Evolutionary conservation across 257 asterid species (phyloP).

Genomic region (Penstemon newberryi): DNA sequence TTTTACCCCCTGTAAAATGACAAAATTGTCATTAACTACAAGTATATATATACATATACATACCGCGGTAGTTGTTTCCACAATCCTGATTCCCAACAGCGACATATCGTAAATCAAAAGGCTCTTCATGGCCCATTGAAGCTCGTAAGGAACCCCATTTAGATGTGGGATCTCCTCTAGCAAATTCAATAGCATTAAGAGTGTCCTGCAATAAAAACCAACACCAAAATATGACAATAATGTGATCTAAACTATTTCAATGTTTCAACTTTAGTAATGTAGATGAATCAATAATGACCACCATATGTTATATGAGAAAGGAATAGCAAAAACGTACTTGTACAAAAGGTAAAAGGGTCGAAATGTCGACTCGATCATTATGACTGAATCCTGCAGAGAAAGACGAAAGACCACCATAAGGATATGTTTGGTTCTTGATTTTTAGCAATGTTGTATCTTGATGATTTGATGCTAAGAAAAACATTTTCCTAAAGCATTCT

Average conservation of each 20-base stretch:
- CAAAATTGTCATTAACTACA: too few species aligned
- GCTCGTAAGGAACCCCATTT: slow-evolving; percentile 87
- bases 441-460: too few species aligned
- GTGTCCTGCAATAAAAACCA: slow-evolving; percentile 50
- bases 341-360: slow-evolving; percentile 63
- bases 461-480: too few species aligned
- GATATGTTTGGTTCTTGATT: too few species aligned
- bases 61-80: slow-evolving; percentile 76
- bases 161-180: slow-evolving; percentile 64
- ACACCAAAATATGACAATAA: not conserved
- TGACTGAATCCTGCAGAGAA: slow-evolving; percentile 66
- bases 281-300: not conserved
- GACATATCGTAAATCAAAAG: slow-evolving; percentile 77
- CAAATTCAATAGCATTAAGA: slow-evolving; percentile 85
- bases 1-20: too few species aligned
- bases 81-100: slow-evolving; percentile 95
- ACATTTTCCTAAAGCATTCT: too few species aligned
- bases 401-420: not conserved
- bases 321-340: slow-evolving; percentile 50
- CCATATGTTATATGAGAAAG: not conserved
- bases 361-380: slow-evolving; percentile 73
- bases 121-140: slow-evolving; percentile 80
- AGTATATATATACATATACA: not conserved
- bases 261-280: not conserved
- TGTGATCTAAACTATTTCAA: not conserved